phyloP scores from a whole-genome alignment of 345 rosid species.

The Rhizophora mangle region DNA sequence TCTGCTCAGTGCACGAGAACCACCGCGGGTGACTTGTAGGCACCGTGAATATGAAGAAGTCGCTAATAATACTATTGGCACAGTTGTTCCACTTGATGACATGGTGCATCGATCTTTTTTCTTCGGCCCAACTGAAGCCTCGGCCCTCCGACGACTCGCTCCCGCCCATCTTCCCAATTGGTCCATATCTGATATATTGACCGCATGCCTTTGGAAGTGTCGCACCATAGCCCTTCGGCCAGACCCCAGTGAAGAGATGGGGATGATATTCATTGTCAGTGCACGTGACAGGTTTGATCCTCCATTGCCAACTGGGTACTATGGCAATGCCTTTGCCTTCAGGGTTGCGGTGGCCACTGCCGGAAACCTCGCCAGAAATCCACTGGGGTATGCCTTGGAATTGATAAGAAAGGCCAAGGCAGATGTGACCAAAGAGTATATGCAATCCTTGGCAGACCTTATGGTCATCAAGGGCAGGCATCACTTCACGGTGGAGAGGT shows the following conservation, averaged over 20 bases:
- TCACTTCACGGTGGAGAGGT: no score
- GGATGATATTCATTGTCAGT: neutral
- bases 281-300: neutral
- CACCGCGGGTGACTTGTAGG: slow-evolving; percentile 2
- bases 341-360: slow-evolving; percentile 18
- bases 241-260: slow-evolving; percentile 4
- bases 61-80: neutral
- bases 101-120: slow-evolving; percentile 7
- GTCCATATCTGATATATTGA: slow-evolving; percentile 12
- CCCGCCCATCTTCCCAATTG: slow-evolving; percentile 1
- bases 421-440: slow-evolving; percentile 21
- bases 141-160: neutral
- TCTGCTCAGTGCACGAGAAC: slow-evolving; percentile 8
- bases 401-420: slow-evolving; percentile 24
- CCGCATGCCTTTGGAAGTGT: slow-evolving; percentile 29
- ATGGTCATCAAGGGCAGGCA: slow-evolving; percentile 3
- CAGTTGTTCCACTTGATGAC: slow-evolving; percentile 4
- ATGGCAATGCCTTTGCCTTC: slow-evolving; percentile 18
- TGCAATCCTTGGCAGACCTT: slow-evolving; percentile 18
- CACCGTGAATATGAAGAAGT: slow-evolving; percentile 20
- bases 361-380: slow-evolving; percentile 2
- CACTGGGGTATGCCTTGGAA: slow-evolving; percentile 19
- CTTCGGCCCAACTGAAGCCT: neutral
- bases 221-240: slow-evolving; percentile 6
- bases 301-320: slow-evolving; percentile 8